phyloP scores from a whole-genome alignment of 192 early-diverging fungal genomes.

The Entomortierella chlamydospora region DNA sequence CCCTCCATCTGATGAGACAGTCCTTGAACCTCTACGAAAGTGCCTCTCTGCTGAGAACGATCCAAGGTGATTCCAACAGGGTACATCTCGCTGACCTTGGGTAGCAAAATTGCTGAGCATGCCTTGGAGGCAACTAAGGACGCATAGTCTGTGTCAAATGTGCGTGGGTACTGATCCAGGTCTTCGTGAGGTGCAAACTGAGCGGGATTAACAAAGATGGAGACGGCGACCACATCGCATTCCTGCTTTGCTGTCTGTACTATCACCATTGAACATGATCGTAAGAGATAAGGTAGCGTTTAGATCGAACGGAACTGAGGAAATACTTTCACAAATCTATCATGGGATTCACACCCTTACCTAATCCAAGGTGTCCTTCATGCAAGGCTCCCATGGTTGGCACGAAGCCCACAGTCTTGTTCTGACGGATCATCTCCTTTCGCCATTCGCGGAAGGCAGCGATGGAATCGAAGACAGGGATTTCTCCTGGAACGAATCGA shows the following conservation, averaged over 20 bases:
- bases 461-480: conserved; percentile 76
- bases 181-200: conserved; percentile 98
- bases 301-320: neutral
- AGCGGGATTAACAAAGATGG: conserved; percentile 99
- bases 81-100: conserved; percentile 91
- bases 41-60: conserved; percentile 79
- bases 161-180: conserved; percentile 90
- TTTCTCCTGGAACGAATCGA: conserved; percentile 14
- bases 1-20: conserved; percentile 95
- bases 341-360: conserved; percentile 41
- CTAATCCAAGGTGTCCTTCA: conserved; percentile 85
- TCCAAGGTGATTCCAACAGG: conserved; percentile 90
- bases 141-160: conserved; percentile 79
- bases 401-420: conserved; percentile 87
- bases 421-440: conserved; percentile 57
- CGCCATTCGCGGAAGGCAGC: conserved; percentile 81
- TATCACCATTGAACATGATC: conserved; percentile 7
- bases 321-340: neutral
- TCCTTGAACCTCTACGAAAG: conserved; percentile 94
- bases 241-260: conserved; percentile 65
- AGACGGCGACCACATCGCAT: conserved; percentile 80
- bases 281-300: neutral
- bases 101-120: conserved; percentile 70
- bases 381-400: conserved; percentile 99
- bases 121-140: conserved; percentile 65